Conservation (phyloP, 1,139 yeast species). For the Sugiyamaella novakii region DNA sequence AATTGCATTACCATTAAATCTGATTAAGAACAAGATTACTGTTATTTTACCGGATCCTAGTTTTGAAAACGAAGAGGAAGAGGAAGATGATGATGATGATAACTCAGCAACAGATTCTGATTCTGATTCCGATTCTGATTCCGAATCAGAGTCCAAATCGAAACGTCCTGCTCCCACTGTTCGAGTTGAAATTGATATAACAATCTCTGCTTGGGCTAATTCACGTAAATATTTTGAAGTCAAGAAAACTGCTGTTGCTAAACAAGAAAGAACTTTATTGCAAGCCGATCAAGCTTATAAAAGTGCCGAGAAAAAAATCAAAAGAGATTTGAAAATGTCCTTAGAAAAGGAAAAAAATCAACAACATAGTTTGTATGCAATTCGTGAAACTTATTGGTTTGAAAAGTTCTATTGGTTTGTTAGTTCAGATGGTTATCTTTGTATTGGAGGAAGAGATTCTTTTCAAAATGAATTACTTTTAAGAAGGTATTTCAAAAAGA, state of each 20-base stretch:
- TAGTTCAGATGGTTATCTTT: slow-evolving; percentile 83
- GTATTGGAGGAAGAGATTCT: slow-evolving; percentile 83
- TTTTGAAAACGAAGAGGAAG: slow-evolving; percentile 35
- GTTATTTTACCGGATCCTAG: slow-evolving; percentile 58
- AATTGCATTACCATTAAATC: slow-evolving; percentile 69
- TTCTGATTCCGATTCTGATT: slow-evolving; percentile 34
- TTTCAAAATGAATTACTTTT: slow-evolving; percentile 84
- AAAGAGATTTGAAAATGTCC: slow-evolving; percentile 66
- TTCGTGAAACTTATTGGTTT: slow-evolving; percentile 82
- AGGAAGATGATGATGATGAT: slow-evolving; percentile 39
- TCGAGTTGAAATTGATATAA: slow-evolving; percentile 67
- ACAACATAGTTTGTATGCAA: slow-evolving; percentile 53
- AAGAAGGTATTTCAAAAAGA: slow-evolving; percentile 69
- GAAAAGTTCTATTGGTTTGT: slow-evolving; percentile 94
- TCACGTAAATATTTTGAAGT: slow-evolving; percentile 84
- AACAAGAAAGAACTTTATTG: slow-evolving; percentile 78
- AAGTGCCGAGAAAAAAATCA: slow-evolving; percentile 80
- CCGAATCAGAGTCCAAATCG: slow-evolving; percentile 40
- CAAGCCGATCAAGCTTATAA: slow-evolving; percentile 78
- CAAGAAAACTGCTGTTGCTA: slow-evolving; percentile 73
- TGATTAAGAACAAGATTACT: slow-evolving; percentile 68
- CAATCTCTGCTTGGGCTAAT: slow-evolving; percentile 82
- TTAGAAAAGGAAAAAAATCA: slow-evolving; percentile 63
- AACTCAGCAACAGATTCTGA: slow-evolving; percentile 43
- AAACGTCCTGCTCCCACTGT: slow-evolving; percentile 37